Evolutionary conservation across 2,329 filamentous ascomycete species (phyloP).

Genomic region (Pseudogymnoascus sp.): DNA sequence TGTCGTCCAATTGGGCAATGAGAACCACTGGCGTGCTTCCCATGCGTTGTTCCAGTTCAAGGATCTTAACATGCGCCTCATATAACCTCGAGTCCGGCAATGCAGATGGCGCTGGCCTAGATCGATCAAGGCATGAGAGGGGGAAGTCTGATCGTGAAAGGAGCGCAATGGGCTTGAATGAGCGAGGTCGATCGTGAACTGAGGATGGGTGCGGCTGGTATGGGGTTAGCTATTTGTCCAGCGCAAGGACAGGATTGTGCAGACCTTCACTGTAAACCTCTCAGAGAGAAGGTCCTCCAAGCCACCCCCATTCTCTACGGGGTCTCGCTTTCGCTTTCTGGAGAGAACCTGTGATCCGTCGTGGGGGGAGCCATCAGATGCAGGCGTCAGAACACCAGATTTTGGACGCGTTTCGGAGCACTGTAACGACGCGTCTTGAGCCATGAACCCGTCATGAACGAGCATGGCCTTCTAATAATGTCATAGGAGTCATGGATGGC

Average conservation of each 20-base stretch:
- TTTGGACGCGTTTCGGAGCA: constrained; percentile 20
- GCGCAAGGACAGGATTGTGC: constrained; percentile 9
- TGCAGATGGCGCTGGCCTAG: constrained; percentile 37
- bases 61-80: constrained; percentile 52
- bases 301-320: constrained; percentile 18
- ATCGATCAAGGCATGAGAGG: constrained; percentile 51
- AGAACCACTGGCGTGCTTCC: constrained; percentile 48
- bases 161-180: constrained; percentile 53
- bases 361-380: constrained; percentile 22
- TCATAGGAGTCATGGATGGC: constrained; percentile 25
- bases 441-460: constrained; percentile 21
- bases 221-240: constrained; percentile 17
- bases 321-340: constrained; percentile 29
- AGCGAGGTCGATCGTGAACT: constrained; percentile 44
- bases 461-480: constrained; percentile 27
- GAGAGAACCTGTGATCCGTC: constrained; percentile 15
- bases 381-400: constrained; percentile 24
- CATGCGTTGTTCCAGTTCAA: constrained; percentile 56
- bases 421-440: constrained; percentile 22
- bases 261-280: constrained; percentile 29
- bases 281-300: constrained; percentile 28
- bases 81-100: constrained; percentile 48
- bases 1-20: constrained; percentile 51
- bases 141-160: constrained; percentile 52
- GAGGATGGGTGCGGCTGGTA: constrained; percentile 48